Conservation (phyloP, 2,329 filamentous ascomycete genomes). For the Neofusicoccum sp. region DNA sequence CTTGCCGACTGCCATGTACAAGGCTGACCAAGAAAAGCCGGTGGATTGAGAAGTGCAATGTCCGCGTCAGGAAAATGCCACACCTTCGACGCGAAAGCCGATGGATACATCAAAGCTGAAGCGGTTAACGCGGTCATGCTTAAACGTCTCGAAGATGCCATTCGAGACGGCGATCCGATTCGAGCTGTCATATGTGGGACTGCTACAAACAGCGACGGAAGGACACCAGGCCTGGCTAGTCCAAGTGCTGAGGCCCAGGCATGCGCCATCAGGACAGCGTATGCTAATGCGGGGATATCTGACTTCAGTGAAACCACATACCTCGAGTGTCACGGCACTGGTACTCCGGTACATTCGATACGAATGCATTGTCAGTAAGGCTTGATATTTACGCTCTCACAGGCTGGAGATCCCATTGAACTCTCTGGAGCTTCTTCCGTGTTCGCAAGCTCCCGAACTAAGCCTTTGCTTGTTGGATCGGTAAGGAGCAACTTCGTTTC, state of each 20-base stretch:
- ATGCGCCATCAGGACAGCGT: constrained; percentile 37
- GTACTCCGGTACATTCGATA: constrained; percentile 35
- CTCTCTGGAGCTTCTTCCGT: constrained; percentile 50
- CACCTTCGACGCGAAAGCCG: constrained; percentile 30
- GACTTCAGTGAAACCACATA: constrained; percentile 33
- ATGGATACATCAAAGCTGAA: constrained; percentile 34
- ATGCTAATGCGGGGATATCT: constrained; percentile 34
- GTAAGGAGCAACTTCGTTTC: constrained; percentile 25
- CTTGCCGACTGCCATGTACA: no score
- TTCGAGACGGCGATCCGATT: constrained; percentile 35
- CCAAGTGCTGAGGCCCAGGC: constrained; percentile 39
- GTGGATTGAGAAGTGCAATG: background rate
- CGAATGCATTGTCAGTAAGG: no score
- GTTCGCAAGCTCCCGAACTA: constrained; percentile 29
- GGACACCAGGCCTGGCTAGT: constrained; percentile 39
- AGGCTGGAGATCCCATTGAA: constrained; percentile 60
- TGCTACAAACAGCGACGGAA: constrained; percentile 25
- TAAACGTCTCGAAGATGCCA: constrained; percentile 33
- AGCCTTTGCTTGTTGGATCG: constrained; percentile 31
- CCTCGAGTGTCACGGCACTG: constrained; percentile 60
- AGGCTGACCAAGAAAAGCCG: constrained; percentile 1
- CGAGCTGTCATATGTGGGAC: constrained; percentile 34
- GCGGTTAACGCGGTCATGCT: constrained; percentile 32
- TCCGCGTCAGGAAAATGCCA: constrained; percentile 26
- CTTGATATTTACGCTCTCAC: constrained; percentile 15